Evolutionary conservation across 495 filamentous ascomycete species (phyloP), one percentile per base, ranked within the genome.

Genomic region (Tricharina praecox): DNA sequence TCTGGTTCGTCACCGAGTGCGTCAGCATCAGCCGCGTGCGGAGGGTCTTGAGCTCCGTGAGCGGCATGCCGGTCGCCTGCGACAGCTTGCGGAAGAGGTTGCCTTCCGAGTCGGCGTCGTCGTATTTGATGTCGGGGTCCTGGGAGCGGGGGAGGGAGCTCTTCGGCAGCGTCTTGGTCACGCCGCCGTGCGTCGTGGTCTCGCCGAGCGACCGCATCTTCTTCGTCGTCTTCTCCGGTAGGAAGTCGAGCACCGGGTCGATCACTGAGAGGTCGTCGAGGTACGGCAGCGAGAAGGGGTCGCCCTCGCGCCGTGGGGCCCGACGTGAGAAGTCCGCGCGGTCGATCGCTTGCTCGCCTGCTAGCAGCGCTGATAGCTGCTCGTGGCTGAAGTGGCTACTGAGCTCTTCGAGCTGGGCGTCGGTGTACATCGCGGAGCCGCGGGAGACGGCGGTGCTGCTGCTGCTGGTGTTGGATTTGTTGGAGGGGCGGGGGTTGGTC

Each of bases 1-100:
- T 96, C 72, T 94, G 86, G 65, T 99, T 99, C 50, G 72, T 67
- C 37, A 99, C 92, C 1, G 61, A 61, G 56, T 86, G 80, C 2
- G 49, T 45, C 18, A 93, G 81, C 21, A 97, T 58, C 10, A 66
- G 64, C 68, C 85, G 90, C 19, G 68, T 62, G 20, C 67, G 64
- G 42, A 83, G 63, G 1, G 53, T 34, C 10, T 64, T 36, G 39
- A 95, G 74, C 32, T 81, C 60, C 5, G 64, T 46, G 49, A 70
- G 54, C 8, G 62, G 67, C 64, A 83, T 70, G 45, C 85, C 84
- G 20, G 81, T 86, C 49, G 74, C 68, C 66, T 73, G 41, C 8
- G 40, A 23, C 23, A 54, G 47, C 7, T 50, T 51, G 25, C 51
- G 45, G 28, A 32, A 53, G 8, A 52, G 60, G 23, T 66, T 61